Evolutionary conservation across 768 basidiomycete genomes (phyloP), one percentile per base, ranked within the genome.

Genomic region (Hysterangium stoloniferum): DNA sequence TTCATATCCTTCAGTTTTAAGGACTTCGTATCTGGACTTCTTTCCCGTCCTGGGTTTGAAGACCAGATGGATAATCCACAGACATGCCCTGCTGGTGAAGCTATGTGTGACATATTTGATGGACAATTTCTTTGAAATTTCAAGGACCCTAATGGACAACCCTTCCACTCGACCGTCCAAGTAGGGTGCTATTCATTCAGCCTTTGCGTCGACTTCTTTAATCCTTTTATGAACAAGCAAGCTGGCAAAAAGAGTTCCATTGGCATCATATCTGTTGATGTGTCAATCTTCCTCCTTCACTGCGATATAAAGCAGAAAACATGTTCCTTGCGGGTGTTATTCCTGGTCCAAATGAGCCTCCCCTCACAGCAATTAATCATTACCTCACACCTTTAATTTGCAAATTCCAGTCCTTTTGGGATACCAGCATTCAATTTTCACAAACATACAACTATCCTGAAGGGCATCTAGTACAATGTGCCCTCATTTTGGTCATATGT

Each of bases 291-390:
- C 70, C 70, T 1, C 59, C 58, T 0, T 54, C 65, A 13, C 48
- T 66, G 1, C 56, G 61, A 3, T 72, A 71, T 51, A 62, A 64
- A 7, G 55, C 57, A 0, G 63, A 72, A 53, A 73, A 75, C 50
- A 64, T 75, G 58, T 74, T 62, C 51, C 58, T 74, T 0, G 69
- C 63, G 1, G 70, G 65, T 0, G 54, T 75, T 48, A 68, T 73
- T 22, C 70, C 71, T 4, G 70, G 73, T 0, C 74, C 72, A 0
- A 54, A 61, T 0, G 63, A 68, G 37, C 71, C 73, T 1, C 58
- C 57, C 1, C 45, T 64, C 0, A 37, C 62, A 0, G 54, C 66
- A 29, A 57, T 72, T 6, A 72, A 75, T 34, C 68, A 71, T 37
- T 57, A 70, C 22, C 56, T 76, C 3, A 17, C 27, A 0, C 69